A percentile compares a stretch with the other conserved stretches of the same genome.
These are phyloP conservation scores for Zalaria obscura DNA, from an alignment of 2,329 filamentous ascomycete genomes.

Conservation along the genomic window DNA sequence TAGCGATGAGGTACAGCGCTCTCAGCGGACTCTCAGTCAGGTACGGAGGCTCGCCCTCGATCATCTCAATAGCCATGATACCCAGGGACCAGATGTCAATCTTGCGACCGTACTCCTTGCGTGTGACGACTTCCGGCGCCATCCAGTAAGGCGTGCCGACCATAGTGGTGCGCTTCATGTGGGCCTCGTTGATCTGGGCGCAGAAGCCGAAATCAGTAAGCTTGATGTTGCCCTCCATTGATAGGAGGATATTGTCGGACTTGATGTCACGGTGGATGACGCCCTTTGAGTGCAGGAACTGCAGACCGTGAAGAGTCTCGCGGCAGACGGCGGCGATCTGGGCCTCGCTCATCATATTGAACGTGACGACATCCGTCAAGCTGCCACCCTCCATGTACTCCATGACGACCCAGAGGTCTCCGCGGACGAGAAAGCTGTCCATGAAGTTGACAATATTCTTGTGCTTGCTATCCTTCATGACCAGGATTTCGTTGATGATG, in stretches of 20 bases:
- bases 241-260: constrained; percentile 92
- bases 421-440: constrained; percentile 80
- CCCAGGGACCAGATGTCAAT: constrained; percentile 98
- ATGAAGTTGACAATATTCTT: constrained; percentile 99
- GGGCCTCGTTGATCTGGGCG: constrained; percentile 91
- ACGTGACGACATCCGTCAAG: constrained; percentile 94
- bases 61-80: constrained; percentile 99
- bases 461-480: constrained; percentile 98
- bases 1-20: constrained; percentile 90
- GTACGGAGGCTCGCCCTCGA: constrained; percentile 94
- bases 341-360: constrained; percentile 97
- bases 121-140: constrained; percentile 93
- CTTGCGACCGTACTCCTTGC: constrained; percentile 95
- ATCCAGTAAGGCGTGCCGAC: constrained; percentile 99
- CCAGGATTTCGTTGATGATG: constrained; percentile 97
- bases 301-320: constrained; percentile 81
- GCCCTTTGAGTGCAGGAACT: constrained; percentile 92
- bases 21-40: constrained; percentile 87
- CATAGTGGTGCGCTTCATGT: constrained; percentile 97
- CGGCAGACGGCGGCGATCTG: constrained; percentile 93
- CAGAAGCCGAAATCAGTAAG: constrained; percentile 98
- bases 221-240: constrained; percentile 91
- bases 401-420: constrained; percentile 98
- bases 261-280: constrained; percentile 99
- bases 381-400: constrained; percentile 99